Evolutionary conservation across 352 stramenopile genomes (phyloP).

Genomic region (Albugo laibachii): DNA sequence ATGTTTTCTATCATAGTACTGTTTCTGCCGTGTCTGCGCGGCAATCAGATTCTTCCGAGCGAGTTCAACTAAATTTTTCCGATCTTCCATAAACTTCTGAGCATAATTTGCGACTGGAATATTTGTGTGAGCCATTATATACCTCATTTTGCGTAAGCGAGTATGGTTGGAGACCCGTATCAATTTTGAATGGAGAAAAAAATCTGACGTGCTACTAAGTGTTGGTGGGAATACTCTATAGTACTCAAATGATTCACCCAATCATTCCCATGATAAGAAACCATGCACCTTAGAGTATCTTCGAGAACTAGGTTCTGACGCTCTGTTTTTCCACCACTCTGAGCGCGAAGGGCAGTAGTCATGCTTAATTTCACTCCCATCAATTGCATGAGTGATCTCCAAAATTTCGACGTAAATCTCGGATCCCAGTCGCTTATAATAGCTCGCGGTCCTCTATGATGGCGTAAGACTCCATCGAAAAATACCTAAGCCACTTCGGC

Average conservation of each 20-base stretch:
- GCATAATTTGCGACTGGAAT: not conserved
- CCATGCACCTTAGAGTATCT: constrained; percentile 9
- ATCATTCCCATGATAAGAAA: constrained; percentile 7
- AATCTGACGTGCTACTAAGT: constrained; percentile 4
- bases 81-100: constrained; percentile 1
- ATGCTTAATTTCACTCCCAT: constrained; percentile 7
- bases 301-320: constrained; percentile 6
- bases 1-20: constrained; percentile 6
- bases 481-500: constrained; percentile 2
- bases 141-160: not conserved
- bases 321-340: constrained; percentile 9
- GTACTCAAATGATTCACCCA: constrained; percentile 7
- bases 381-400: constrained; percentile 6
- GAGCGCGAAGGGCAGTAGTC: constrained; percentile 4
- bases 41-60: not conserved
- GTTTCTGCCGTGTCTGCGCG: constrained; percentile 3
- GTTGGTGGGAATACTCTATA: constrained; percentile 11
- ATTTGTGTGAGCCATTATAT: not conserved
- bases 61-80: not conserved
- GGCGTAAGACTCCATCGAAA: constrained; percentile 7
- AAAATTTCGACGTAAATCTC: constrained; percentile 12
- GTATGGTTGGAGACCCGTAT: constrained; percentile 3
- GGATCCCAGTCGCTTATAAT: constrained; percentile 10
- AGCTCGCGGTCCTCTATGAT: constrained; percentile 4
- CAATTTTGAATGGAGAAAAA: constrained; percentile 11